Conservation (phyloP, 1,139 yeast genomes). For the Candida gigantensis region DNA sequence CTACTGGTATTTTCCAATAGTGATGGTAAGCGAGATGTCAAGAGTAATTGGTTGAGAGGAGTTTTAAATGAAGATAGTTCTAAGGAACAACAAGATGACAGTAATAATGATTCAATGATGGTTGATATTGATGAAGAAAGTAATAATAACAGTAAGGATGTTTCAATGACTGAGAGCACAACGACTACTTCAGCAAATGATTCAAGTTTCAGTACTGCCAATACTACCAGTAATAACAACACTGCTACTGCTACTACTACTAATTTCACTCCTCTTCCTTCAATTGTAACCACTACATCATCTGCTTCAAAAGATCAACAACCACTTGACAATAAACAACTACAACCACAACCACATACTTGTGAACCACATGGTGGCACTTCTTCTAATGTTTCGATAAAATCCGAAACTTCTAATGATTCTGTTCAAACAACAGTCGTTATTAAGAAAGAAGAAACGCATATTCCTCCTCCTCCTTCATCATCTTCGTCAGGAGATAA, state of each 20-base stretch:
- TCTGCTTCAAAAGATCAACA: too few species aligned
- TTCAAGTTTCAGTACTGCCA: too few species aligned
- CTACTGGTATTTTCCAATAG: slow-evolving; percentile 6
- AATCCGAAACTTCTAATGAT: neutral
- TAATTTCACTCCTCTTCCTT: too few species aligned
- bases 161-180: neutral
- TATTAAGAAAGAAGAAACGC: neutral
- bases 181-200: too few species aligned
- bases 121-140: slow-evolving; percentile 3
- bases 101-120: slow-evolving; percentile 4
- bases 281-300: too few species aligned
- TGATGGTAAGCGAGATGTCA: slow-evolving; percentile 5
- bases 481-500: too few species aligned
- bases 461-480: too few species aligned
- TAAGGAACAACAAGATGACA: slow-evolving; percentile 1
- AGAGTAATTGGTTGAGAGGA: slow-evolving; percentile 18
- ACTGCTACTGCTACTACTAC: too few species aligned
- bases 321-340: too few species aligned
- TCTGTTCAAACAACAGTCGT: neutral
- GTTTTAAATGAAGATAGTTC: slow-evolving; percentile 16
- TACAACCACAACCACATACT: neutral
- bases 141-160: slow-evolving; percentile 6
- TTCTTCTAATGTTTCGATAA: neutral
- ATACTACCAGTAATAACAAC: too few species aligned
- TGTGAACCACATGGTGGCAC: neutral